Conservation (phyloP, 768 basidiomycete genomes). For the Asterophora parasitica region DNA sequence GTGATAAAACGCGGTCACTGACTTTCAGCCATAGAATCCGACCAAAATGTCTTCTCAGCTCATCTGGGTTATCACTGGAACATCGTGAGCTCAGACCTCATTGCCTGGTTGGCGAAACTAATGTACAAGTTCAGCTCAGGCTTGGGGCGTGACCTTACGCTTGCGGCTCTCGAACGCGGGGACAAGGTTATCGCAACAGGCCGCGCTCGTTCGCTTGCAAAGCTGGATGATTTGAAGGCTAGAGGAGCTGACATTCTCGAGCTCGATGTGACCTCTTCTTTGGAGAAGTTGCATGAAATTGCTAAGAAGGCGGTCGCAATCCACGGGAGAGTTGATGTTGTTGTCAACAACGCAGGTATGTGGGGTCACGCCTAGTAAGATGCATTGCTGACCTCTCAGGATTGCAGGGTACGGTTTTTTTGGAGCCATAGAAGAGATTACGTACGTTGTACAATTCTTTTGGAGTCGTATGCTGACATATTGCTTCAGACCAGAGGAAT, state of each 20-base stretch:
- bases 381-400: no score
- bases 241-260: conserved; percentile 35
- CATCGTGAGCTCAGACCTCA: conserved; percentile 10
- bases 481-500: conserved; percentile 34
- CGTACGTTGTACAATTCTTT: conserved; percentile 15
- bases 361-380: no score
- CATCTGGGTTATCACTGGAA: conserved; percentile 14
- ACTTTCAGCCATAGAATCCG: no score
- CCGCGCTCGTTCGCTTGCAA: conserved; percentile 30
- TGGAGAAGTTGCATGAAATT: conserved; percentile 27
- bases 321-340: conserved; percentile 39
- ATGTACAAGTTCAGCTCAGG: conserved; percentile 22
- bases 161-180: no score
- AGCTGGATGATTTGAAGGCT: conserved; percentile 30
- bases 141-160: conserved; percentile 33
- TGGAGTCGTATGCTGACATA: not conserved
- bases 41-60: conserved; percentile 14
- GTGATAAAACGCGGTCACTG: no score
- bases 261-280: conserved; percentile 31
- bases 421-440: conserved; percentile 29
- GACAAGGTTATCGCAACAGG: conserved; percentile 47
- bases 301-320: conserved; percentile 33
- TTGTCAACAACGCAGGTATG: conserved; percentile 43
- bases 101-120: no score
- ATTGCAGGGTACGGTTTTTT: conserved; percentile 30